phyloP scores from a whole-genome alignment of 2,329 filamentous ascomycete genomes.

The Arthrocladium fulminans region DNA sequence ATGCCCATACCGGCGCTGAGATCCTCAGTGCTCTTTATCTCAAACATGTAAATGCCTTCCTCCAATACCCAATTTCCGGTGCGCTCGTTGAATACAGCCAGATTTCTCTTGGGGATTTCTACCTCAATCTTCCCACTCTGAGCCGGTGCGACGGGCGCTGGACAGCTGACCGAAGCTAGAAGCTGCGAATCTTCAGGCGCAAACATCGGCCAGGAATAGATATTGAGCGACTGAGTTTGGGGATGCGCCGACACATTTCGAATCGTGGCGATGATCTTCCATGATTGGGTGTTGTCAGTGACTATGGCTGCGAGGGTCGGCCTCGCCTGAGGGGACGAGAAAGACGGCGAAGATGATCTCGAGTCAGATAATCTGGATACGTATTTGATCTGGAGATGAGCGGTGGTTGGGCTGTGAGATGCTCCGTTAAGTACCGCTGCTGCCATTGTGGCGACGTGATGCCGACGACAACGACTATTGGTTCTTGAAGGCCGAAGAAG shows the following conservation, averaged over 20 bases:
- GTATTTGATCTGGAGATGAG: conserved; percentile 2
- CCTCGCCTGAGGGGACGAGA: background rate
- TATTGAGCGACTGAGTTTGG: background rate
- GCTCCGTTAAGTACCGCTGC: background rate
- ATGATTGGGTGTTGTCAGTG: background rate
- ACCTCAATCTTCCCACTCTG: background rate
- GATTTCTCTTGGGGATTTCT: conserved; percentile 1
- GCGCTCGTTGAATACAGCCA: conserved; percentile 2
- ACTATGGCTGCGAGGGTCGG: background rate
- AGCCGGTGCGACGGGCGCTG: background rate
- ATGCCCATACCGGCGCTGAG: background rate
- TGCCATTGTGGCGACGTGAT: background rate
- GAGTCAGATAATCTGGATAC: background rate
- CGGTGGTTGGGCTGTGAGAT: background rate
- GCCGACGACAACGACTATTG: background rate
- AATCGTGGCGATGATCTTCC: background rate
- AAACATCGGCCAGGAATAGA: conserved; percentile 7
- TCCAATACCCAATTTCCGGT: conserved; percentile 1
- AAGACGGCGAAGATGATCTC: background rate
- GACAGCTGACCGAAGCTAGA: background rate
- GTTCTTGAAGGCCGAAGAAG: background rate
- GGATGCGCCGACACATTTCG: background rate
- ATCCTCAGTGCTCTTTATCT: conserved; percentile 1
- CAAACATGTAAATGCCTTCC: conserved; percentile 7
- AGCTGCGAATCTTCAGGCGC: background rate